Conservation (phyloP, 2,329 filamentous ascomycete genomes). For the Colletotrichum lupini region DNA sequence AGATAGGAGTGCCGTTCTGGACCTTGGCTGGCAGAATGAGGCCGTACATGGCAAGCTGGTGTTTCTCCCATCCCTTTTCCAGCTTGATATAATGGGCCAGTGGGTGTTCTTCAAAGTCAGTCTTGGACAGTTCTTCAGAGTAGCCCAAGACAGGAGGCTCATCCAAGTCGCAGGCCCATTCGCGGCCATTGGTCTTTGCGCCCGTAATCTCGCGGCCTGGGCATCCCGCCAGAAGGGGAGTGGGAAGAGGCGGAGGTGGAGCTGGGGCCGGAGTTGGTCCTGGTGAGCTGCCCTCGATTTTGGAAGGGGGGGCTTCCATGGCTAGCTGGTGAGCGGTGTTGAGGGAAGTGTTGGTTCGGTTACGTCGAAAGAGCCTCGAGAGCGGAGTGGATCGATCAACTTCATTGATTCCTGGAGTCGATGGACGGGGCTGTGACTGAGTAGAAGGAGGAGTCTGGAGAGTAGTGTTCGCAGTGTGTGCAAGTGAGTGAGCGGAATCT, state of each 20-base stretch:
- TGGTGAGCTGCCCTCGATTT: neutral
- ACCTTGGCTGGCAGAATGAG: constrained; percentile 32
- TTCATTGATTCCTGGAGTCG: neutral
- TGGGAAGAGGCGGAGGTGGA: constrained; percentile 12
- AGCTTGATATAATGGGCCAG: constrained; percentile 40
- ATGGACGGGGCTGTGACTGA: neutral
- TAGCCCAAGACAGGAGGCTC: constrained; percentile 46
- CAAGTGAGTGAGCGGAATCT: neutral
- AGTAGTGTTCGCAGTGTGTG: neutral
- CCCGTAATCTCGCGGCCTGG: constrained; percentile 52
- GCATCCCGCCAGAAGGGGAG: constrained; percentile 57
- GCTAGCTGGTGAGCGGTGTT: neutral
- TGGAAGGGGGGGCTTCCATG: neutral
- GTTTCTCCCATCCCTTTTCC: constrained; percentile 22
- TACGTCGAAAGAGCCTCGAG: constrained; percentile 8
- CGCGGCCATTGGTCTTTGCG: constrained; percentile 50
- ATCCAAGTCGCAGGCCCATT: constrained; percentile 45
- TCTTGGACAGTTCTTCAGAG: constrained; percentile 47
- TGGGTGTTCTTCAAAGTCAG: constrained; percentile 50
- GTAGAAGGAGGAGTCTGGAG: neutral
- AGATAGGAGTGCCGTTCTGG: constrained; percentile 22
- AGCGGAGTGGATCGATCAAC: neutral
- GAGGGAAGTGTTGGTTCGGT: neutral
- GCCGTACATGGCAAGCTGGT: constrained; percentile 24
- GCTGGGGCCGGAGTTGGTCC: too few relatives aligned